Base-by-base conservation (phyloP, 371 early-diverging fungal species). In the Mortierella sp. region DNA sequence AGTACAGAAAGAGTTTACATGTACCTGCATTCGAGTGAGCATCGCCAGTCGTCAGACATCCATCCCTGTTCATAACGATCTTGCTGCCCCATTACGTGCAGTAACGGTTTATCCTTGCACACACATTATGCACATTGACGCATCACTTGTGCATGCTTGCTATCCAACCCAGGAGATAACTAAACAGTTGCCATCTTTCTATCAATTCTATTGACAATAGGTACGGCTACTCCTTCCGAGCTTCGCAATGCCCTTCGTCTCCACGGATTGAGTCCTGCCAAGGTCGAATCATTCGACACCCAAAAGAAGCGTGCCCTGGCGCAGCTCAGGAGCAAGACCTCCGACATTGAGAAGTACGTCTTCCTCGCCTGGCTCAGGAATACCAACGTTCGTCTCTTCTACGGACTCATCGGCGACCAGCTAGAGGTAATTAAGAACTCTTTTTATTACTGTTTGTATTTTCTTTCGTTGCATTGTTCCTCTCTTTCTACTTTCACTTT, bases 361-460 rank as follows among this genome's bases (percentile, higher is more conserved):
- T 97, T 96, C 88, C 88, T 97, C 87, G 92, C 96, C 24, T 91
- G 94, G 84, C 89, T 98, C 76, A 93, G 96, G 78, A 94, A 94
- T 74, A 95, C 94, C 78, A 93, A 97, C 87, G 84, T 92, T 58
- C 92, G 92, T 73, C 90, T 97, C 74, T 98, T 97, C 87, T 98
- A 96, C 83, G 91, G 91, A 31, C 76, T 97, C 31, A 88, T 97
- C 44, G 87, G 93, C 75, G 93, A 95, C 73, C 90, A 97, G 80
- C 90, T 97, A 34, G 92, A 92, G 90, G 95, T 93, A 38, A 38
- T 38, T 38, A 91, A 81, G 72, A 24, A 72, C 28, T 14, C 80
- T n/a, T 19, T 47, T 28, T 42, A 48, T 26, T 73, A 34, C 73
- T 74, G 75, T 54, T 73, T 31, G 42, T 5, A 38, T 38, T 38